phyloP scores from a whole-genome alignment of 116 monocot genomes.

The Dioscorea cayenensis region DNA sequence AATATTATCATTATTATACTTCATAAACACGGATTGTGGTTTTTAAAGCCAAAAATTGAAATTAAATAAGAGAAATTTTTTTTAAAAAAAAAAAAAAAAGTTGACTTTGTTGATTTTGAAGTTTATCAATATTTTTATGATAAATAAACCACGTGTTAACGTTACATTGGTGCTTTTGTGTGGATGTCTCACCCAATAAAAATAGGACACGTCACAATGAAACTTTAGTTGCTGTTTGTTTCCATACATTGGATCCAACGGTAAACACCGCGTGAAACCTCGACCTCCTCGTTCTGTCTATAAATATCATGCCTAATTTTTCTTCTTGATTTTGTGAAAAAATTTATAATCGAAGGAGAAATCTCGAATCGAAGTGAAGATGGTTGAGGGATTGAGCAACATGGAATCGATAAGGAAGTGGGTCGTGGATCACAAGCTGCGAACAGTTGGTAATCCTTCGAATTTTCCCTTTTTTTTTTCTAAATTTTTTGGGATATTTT shows the following conservation, averaged over 20 bases:
- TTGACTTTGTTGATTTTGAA: no score
- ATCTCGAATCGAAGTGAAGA: neutral
- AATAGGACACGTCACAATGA: neutral
- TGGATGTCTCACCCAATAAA: neutral
- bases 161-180: neutral
- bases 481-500: neutral
- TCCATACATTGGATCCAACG: neutral
- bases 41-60: no score
- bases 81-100: no score
- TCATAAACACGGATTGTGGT: no score
- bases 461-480: neutral
- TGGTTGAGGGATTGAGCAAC: constrained; percentile 30
- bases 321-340: neutral
- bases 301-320: neutral
- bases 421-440: constrained; percentile 48
- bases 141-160: neutral
- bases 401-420: constrained; percentile 38
- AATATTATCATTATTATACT: no score
- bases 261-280: neutral
- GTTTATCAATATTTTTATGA: no score
- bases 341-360: neutral
- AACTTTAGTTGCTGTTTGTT: neutral
- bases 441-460: constrained; percentile 26
- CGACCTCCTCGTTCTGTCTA: neutral
- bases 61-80: no score